phyloP scores from a whole-genome alignment of 2,329 filamentous ascomycete species.

The Curvularia lunata region DNA sequence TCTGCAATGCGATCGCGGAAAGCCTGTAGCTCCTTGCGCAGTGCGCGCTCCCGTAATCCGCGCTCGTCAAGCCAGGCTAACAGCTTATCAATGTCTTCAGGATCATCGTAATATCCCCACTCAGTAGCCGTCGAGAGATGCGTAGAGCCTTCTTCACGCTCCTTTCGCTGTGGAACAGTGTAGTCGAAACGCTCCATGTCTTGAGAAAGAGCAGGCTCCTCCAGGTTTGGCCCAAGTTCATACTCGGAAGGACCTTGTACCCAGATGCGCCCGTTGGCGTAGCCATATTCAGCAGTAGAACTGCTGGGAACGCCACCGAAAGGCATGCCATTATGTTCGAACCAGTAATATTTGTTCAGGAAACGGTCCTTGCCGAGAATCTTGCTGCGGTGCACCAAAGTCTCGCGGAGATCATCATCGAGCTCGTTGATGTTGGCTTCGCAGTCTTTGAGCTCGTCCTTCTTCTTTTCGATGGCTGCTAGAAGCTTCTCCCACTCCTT shows the following conservation, averaged over 20 bases:
- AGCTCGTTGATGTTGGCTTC: conserved; percentile 85
- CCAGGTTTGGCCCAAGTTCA: conserved; percentile 64
- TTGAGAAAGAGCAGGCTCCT: conserved; percentile 71
- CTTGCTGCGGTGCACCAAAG: conserved; percentile 88
- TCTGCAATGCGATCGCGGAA: conserved; percentile 77
- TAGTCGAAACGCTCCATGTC: conserved; percentile 80
- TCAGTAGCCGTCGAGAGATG: conserved; percentile 77
- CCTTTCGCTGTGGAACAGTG: conserved; percentile 85
- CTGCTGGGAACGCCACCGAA: conserved; percentile 86
- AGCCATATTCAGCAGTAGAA: conserved; percentile 84
- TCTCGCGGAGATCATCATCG: conserved; percentile 91
- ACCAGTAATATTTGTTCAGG: conserved; percentile 99
- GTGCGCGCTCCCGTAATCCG: conserved; percentile 82
- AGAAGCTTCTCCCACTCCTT: conserved; percentile 88
- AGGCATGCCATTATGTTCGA: conserved; percentile 97
- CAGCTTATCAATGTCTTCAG: conserved; percentile 76
- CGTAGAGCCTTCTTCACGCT: conserved; percentile 81
- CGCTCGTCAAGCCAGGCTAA: conserved; percentile 88
- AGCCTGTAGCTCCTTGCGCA: conserved; percentile 82
- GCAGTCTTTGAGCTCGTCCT: conserved; percentile 77
- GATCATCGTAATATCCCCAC: conserved; percentile 91
- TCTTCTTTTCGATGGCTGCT: conserved; percentile 87
- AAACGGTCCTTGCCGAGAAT: conserved; percentile 93
- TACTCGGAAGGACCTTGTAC: conserved; percentile 92
- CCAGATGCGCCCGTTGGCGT: conserved; percentile 95